A percentile compares a stretch with the other conserved stretches of the same genome.
These are phyloP conservation scores for Penicillium freii DNA, from an alignment of 2,329 filamentous ascomycete species.

Conservation along the genomic window DNA sequence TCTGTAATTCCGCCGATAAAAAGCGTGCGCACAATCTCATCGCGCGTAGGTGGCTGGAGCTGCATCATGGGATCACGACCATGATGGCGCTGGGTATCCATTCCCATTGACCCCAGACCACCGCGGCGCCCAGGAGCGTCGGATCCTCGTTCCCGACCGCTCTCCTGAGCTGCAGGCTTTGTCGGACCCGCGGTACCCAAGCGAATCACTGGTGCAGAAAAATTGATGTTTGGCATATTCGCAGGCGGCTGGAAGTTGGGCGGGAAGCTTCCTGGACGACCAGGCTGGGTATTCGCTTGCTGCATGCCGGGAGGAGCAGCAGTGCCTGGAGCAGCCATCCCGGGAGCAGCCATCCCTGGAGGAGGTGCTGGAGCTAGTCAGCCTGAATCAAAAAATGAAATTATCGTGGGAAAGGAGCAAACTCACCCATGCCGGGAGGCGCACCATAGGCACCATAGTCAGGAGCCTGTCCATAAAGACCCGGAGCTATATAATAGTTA, in stretches of 20 bases:
- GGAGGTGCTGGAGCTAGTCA: conserved; percentile 59
- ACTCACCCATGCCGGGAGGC: conserved; percentile 78
- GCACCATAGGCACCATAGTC: conserved; percentile 70
- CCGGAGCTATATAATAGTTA: conserved; percentile 32
- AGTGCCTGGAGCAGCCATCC: conserved; percentile 77
- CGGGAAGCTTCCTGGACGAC: conserved; percentile 76
- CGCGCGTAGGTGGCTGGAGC: conserved; percentile 76
- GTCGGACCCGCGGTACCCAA: conserved; percentile 71
- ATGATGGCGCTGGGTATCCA: conserved; percentile 66
- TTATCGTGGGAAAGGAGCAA: not conserved
- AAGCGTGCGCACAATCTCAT: conserved; percentile 88
- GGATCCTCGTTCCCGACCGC: conserved; percentile 45
- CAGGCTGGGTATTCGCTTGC: conserved; percentile 70
- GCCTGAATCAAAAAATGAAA: conserved; percentile 13
- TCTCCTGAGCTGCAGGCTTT: conserved; percentile 55
- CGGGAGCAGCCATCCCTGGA: conserved; percentile 77
- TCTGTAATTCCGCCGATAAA: conserved; percentile 85
- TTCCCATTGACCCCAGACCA: conserved; percentile 60
- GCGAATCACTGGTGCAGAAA: conserved; percentile 93
- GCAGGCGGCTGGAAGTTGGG: conserved; percentile 82
- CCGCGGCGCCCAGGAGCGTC: conserved; percentile 50
- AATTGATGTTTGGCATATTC: conserved; percentile 97
- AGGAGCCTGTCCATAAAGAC: conserved; percentile 71
- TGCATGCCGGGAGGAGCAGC: conserved; percentile 74
- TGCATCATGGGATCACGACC: conserved; percentile 68